Conservation (phyloP, 2,329 filamentous ascomycete species). For the Venturia oleaginea region DNA sequence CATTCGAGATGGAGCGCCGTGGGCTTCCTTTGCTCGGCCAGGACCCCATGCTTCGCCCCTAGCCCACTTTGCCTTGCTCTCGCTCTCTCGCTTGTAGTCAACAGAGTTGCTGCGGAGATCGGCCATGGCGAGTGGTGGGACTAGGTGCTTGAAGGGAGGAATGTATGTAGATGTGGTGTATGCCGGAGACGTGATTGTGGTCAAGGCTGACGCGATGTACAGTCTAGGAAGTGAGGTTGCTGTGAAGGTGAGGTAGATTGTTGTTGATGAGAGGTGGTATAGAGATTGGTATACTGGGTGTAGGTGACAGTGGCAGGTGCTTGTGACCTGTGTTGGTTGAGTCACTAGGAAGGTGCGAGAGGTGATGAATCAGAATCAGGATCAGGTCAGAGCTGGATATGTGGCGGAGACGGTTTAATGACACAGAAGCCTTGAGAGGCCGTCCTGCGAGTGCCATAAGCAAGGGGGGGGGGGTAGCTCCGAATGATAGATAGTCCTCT, state of each 20-base stretch:
- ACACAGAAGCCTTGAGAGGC: not conserved
- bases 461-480: constrained; percentile 1
- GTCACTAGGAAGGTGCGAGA: constrained; percentile 1
- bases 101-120: constrained; percentile 47
- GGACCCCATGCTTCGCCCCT: constrained; percentile 34
- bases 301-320: not conserved
- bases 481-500: not conserved
- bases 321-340: constrained; percentile 5
- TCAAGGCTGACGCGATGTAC: constrained; percentile 1
- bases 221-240: not conserved
- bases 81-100: constrained; percentile 43
- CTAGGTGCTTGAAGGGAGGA: not conserved
- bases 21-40: constrained; percentile 20
- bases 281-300: not conserved
- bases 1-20: constrained; percentile 17
- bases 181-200: not conserved
- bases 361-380: not conserved
- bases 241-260: not conserved
- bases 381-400: not conserved
- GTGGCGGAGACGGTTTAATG: not conserved
- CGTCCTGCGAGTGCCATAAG: not conserved
- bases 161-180: not conserved
- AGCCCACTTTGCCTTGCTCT: constrained; percentile 43
- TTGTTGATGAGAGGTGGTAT: not conserved
- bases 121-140: constrained; percentile 14